Percentiles rank a stretch among this genome's conserved stretches.
phyloP scores from a whole-genome alignment of 148 eudicot genomes.

The Vaccinium vitisidaea region DNA sequence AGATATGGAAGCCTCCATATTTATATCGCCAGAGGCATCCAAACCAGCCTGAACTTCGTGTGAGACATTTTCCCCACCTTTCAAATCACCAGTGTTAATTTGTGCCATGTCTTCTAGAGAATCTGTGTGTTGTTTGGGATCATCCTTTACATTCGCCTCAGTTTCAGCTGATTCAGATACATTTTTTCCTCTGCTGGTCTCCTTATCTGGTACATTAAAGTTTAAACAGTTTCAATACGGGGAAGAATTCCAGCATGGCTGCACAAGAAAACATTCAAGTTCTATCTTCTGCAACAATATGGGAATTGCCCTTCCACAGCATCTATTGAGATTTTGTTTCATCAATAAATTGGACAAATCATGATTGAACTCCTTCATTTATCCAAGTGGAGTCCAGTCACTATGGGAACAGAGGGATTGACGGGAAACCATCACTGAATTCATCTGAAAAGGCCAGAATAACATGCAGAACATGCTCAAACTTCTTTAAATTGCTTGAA shows the following conservation, averaged over 20 bases:
- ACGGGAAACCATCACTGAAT: neutral
- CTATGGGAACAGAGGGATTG: neutral
- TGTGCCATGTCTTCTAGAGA: constrained; percentile 19
- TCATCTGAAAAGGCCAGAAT: neutral
- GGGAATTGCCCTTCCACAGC: neutral
- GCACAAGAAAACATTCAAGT: neutral
- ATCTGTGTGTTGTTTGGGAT: constrained; percentile 25
- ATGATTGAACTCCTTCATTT: neutral
- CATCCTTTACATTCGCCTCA: constrained; percentile 18
- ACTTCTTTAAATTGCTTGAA: neutral
- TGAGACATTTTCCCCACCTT: constrained; percentile 22
- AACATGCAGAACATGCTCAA: neutral
- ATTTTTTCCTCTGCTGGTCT: constrained; percentile 23
- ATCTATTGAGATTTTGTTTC: neutral
- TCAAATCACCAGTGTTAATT: constrained; percentile 15
- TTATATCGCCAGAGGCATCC: constrained; percentile 45
- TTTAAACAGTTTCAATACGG: neutral
- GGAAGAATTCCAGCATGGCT: neutral
- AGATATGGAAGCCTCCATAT: constrained; percentile 77
- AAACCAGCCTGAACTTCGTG: constrained; percentile 20
- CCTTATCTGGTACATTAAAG: constrained; percentile 29
- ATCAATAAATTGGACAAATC: neutral
- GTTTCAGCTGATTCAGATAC: constrained; percentile 27
- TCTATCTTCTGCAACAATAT: neutral
- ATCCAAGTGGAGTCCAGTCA: neutral